Conservation (phyloP, 1,284 basidiomycete species). For the Sporisorium graminicola region DNA sequence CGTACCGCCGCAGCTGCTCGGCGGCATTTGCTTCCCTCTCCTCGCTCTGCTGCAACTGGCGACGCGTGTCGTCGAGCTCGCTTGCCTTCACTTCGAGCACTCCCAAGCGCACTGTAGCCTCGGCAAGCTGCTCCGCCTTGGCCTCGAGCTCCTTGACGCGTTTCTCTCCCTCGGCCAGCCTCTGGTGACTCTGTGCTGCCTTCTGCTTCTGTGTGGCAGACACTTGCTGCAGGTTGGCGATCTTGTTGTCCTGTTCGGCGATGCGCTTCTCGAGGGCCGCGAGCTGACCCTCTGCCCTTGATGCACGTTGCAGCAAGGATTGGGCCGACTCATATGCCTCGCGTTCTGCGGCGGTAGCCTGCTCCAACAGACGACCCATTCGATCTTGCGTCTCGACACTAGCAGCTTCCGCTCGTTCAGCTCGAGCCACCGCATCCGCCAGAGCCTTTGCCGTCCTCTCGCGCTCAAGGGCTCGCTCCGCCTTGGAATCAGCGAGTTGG, state of each 20-base stretch:
- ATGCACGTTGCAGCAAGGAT: conserved; percentile 37
- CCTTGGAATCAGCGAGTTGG: conserved; percentile 35
- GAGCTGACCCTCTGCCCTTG: conserved; percentile 55
- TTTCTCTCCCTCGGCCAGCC: conserved; percentile 57
- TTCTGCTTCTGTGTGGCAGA: conserved; percentile 64
- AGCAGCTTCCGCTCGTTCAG: conserved; percentile 36
- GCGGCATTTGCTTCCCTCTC: conserved; percentile 28
- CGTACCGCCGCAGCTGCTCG: conserved; percentile 34
- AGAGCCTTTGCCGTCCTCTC: conserved; percentile 41
- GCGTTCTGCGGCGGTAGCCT: conserved; percentile 28
- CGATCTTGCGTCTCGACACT: conserved; percentile 28
- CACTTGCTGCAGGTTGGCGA: conserved; percentile 55
- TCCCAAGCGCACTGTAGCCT: conserved; percentile 16
- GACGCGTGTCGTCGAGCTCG: conserved; percentile 37
- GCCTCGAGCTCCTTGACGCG: conserved; percentile 49
- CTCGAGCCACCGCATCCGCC: conserved; percentile 43
- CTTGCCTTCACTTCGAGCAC: conserved; percentile 33
- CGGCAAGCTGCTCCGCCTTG: conserved; percentile 30
- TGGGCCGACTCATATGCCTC: conserved; percentile 44
- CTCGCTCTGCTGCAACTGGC: conserved; percentile 30
- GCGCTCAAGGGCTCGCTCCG: conserved; percentile 35
- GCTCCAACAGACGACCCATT: conserved; percentile 21
- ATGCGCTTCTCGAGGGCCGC: conserved; percentile 53
- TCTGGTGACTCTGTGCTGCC: conserved; percentile 55
- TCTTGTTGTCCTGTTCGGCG: conserved; percentile 56